A percentile compares a stretch with the other conserved stretches of the same genome.
Evolutionary conservation across 495 filamentous ascomycete genomes (phyloP).

Genomic region (Halenospora varia): DNA sequence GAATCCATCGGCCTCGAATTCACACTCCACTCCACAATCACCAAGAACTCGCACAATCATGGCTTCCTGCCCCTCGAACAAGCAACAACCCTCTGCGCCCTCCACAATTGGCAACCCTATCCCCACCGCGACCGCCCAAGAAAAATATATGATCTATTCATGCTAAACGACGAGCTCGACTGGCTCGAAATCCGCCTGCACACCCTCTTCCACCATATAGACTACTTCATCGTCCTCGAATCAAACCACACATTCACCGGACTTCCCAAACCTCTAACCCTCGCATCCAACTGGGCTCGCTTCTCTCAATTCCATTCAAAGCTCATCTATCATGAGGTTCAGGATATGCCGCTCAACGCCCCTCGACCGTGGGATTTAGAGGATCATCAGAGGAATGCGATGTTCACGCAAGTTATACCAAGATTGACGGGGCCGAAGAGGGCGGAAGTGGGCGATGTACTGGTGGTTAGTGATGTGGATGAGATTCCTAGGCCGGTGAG

Average conservation of each 20-base stretch:
- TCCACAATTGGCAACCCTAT: not conserved
- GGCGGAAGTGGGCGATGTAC: constrained; percentile 28
- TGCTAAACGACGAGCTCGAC: constrained; percentile 41
- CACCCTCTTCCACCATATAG: constrained; percentile 32
- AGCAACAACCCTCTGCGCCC: not conserved
- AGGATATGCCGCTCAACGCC: constrained; percentile 27
- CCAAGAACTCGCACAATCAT: not conserved
- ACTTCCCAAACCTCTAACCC: constrained; percentile 31
- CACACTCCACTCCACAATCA: not conserved
- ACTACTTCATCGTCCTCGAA: constrained; percentile 49
- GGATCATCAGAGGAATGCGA: constrained; percentile 33
- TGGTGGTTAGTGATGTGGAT: constrained; percentile 38
- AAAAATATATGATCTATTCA: constrained; percentile 41
- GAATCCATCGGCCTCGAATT: not conserved
- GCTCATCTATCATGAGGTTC: constrained; percentile 35
- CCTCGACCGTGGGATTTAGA: constrained; percentile 32
- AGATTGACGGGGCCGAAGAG: constrained; percentile 24
- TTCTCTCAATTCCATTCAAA: constrained; percentile 35
- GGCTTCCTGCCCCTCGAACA: not conserved
- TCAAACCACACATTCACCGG: constrained; percentile 39
- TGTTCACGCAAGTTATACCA: constrained; percentile 32
- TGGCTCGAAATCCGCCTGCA: constrained; percentile 43
- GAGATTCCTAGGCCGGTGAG: constrained; percentile 36
- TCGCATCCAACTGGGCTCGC: constrained; percentile 34
- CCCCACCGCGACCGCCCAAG: constrained; percentile 9